A percentile compares a stretch with the other conserved stretches of the same genome.
Conservation (phyloP, 768 basidiomycete genomes). For the Mycena latifolia region DNA sequence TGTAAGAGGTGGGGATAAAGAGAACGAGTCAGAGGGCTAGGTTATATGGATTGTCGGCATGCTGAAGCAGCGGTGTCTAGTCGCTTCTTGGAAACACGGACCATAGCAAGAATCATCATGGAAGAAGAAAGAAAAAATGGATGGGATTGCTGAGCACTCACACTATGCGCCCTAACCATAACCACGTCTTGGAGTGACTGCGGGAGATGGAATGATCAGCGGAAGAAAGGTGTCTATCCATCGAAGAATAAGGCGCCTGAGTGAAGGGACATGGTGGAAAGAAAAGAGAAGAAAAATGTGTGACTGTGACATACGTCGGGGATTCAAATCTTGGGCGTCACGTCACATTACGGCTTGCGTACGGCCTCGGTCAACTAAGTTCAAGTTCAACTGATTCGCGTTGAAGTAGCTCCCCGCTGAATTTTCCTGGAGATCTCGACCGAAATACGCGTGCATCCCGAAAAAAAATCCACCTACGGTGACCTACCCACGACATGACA, state of each 20-base stretch:
- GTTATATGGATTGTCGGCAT: constrained; percentile 77
- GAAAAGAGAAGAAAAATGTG: background rate
- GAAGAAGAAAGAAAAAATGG: constrained; percentile 3
- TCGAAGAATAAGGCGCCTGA: background rate
- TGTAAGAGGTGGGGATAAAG: background rate
- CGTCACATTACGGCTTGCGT: background rate
- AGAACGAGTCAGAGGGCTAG: constrained; percentile 77
- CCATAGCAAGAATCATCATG: constrained; percentile 88
- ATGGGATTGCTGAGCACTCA: constrained; percentile 14
- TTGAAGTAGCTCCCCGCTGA: too few relatives aligned
- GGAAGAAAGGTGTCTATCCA: background rate
- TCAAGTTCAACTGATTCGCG: background rate
- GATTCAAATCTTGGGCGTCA: background rate
- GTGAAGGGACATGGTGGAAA: constrained; percentile 10
- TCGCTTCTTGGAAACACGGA: constrained; percentile 98
- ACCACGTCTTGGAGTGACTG: constrained; percentile 2
- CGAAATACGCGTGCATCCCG: too few relatives aligned
- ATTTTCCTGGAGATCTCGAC: too few relatives aligned
- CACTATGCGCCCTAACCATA: constrained; percentile 5
- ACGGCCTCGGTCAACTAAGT: background rate
- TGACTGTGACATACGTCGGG: background rate
- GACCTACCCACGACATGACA: too few relatives aligned
- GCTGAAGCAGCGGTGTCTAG: constrained; percentile 87
- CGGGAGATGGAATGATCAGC: background rate
- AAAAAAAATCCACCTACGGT: too few relatives aligned